Evolutionary conservation across 1,139 yeast species (phyloP), one percentile per base, ranked within the genome.

Genomic region (Hyphopichia pseudoburtonii): DNA sequence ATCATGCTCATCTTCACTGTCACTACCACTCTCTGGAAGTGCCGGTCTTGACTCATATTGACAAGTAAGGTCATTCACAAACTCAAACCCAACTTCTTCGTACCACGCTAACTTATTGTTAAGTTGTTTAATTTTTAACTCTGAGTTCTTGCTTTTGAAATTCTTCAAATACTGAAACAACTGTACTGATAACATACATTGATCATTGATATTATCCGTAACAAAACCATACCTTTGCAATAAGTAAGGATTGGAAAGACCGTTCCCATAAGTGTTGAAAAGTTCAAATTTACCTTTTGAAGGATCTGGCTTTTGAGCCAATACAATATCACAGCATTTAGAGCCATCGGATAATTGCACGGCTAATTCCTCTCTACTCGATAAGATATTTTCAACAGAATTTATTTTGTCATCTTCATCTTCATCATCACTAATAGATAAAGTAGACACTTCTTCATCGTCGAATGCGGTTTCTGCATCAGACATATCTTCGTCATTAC

Each of bases 211-310:
- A 50, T 86, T 85, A 41, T 64, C 60, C 27, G 75, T 67, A 5
- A 83, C 75, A 54, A 88, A 87, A 0, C 95, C 96, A 51, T 87
- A 88, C 40, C 86, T 72, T 18, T 88, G 80, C 12, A 88, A 59
- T 28, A 88, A 63, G 32, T 78, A 73, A 0, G 86, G 72, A 48
- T 86, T 86, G 12, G 84, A 66, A 30, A 82, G 65, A 29, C 64
- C 67, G 31, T 82, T 82, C 0, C 96, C 96, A 50, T 86, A 87
- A 0, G 92, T 80, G 57, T 86, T 86, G 66, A 80, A 84, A 10
- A 88, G 57, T 51, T 88, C 95, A 39, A 48, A 56, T 3, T 50
- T 47, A 12, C 66, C 54, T n/a, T 76, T 75, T 19, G 63, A 53
- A 4, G 10, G 8, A 2, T 52, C 39, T 1, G 86, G 73, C 3